Conservation (phyloP, 495 filamentous ascomycete genomes). For the Podospora fimiseda region DNA sequence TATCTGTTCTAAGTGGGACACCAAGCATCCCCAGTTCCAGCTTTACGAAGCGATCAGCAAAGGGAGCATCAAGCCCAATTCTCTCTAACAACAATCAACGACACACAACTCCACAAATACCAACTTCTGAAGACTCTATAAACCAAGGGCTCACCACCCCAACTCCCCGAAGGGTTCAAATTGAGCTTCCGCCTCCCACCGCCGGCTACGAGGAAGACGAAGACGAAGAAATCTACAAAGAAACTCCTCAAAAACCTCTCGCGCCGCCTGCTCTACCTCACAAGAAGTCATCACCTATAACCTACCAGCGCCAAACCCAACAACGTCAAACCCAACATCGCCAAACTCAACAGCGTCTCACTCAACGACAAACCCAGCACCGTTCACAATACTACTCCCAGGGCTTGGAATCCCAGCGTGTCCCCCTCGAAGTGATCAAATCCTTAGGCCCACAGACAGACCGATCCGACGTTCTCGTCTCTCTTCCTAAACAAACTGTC, state of each 20-base stretch:
- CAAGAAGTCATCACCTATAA: slow-evolving; percentile 13
- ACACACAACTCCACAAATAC: slow-evolving; percentile 1
- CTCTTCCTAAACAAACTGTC: slow-evolving; percentile 33
- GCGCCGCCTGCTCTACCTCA: neutral
- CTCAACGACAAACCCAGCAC: no score
- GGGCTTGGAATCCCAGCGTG: slow-evolving; percentile 43
- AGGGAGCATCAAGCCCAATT: neutral
- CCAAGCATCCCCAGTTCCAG: neutral
- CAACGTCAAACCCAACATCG: slow-evolving; percentile 14
- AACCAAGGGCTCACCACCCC: slow-evolving; percentile 9
- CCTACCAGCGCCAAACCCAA: slow-evolving; percentile 4
- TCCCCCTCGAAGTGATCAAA: slow-evolving; percentile 37
- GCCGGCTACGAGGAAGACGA: slow-evolving; percentile 11
- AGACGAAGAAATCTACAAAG: slow-evolving; percentile 20
- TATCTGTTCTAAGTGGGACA: neutral
- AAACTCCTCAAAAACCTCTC: slow-evolving; percentile 16
- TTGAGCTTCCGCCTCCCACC: slow-evolving; percentile 10
- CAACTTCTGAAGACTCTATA: slow-evolving; percentile 3
- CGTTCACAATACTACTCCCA: slow-evolving; percentile 35
- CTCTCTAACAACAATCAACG: neutral
- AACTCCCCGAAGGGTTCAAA: slow-evolving; percentile 18
- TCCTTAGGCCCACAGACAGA: slow-evolving; percentile 40
- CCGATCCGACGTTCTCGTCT: slow-evolving; percentile 43
- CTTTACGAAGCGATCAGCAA: neutral
- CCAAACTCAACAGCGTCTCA: slow-evolving; percentile 6